phyloP scores from a whole-genome alignment of 306 rosid genomes.

The Dalbergia cochinchinensis region DNA sequence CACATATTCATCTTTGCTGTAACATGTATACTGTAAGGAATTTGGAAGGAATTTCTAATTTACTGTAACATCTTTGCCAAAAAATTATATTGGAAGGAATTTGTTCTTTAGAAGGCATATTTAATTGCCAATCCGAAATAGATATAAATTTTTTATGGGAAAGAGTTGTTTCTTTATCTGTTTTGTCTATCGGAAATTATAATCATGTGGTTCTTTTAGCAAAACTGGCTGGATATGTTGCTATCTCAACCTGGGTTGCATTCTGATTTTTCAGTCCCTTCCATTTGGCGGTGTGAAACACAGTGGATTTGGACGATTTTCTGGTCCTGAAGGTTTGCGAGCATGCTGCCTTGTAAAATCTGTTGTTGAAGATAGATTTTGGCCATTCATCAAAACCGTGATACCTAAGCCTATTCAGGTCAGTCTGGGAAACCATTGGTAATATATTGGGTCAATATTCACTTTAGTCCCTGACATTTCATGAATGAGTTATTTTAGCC shows the following conservation, averaged over 20 bases:
- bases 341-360: conserved; percentile 97
- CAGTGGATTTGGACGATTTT: conserved; percentile 97
- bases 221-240: conserved; percentile 17
- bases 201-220: conserved; percentile 43
- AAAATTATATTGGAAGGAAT: conserved; percentile 1
- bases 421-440: conserved; percentile 46
- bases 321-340: conserved; percentile 91
- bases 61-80: background rate
- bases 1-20: no score
- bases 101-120: background rate
- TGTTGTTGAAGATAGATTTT: conserved; percentile 96
- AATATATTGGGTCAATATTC: no score
- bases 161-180: background rate
- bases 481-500: no score
- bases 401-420: conserved; percentile 96
- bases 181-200: background rate
- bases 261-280: conserved; percentile 75
- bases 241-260: conserved; percentile 25
- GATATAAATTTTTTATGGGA: background rate
- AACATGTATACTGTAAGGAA: no score
- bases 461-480: no score
- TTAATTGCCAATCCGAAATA: background rate
- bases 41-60: no score
- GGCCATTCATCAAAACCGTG: conserved; percentile 83
- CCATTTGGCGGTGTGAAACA: conserved; percentile 96